Base-by-base conservation (phyloP, 495 filamentous ascomycete genomes). In the Recurvomyces mirabilis region DNA sequence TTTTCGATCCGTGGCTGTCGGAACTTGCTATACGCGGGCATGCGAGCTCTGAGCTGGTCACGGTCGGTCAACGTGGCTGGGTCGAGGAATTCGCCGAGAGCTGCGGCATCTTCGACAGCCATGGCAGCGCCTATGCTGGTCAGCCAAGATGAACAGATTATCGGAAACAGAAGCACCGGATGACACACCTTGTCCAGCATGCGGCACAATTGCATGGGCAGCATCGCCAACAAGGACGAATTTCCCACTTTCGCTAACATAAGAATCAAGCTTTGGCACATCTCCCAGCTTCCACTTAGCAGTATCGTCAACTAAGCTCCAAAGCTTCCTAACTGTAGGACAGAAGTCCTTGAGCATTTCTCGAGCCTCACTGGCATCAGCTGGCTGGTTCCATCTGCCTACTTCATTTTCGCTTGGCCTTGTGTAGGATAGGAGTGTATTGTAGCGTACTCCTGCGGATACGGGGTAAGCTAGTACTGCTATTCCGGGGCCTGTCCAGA, bases 81-180 rank as follows among this genome's bases (percentile, higher is more conserved):
- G 15, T 35, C 32, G 12, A 56, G 37, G 17, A 56, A 40, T 49
- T 52, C 53, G 0, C 50, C 62, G 26, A 63, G 42, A 4, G 55
- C 55, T 13, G 53, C 57, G 12, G 54, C 59, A 33, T 61, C 60
- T 43, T 60, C 67, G 1, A 74, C 58, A 1, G 65, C 64, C 60
- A 68, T 68, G 29, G 65, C 68, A 3, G 66, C 68, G 24, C 68
- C 68, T 67, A n/a, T n/a, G n/a, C n/a, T n/a, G n/a, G n/a, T n/a
- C n/a, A n/a, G n/a, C n/a, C n/a, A n/a, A n/a, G n/a, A n/a, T n/a
- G n/a, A n/a, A n/a, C n/a, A n/a, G n/a, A n/a, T n/a, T n/a, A n/a
- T n/a, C n/a, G n/a, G n/a, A n/a, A n/a, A n/a, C n/a, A n/a, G n/a
- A n/a, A n/a, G n/a, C n/a, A n/a, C n/a, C n/a, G n/a, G n/a, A n/a